These are phyloP conservation scores for Parafenestella ontariensis DNA, from an alignment of 2,329 filamentous ascomycete species.

Conservation along the genomic window DNA sequence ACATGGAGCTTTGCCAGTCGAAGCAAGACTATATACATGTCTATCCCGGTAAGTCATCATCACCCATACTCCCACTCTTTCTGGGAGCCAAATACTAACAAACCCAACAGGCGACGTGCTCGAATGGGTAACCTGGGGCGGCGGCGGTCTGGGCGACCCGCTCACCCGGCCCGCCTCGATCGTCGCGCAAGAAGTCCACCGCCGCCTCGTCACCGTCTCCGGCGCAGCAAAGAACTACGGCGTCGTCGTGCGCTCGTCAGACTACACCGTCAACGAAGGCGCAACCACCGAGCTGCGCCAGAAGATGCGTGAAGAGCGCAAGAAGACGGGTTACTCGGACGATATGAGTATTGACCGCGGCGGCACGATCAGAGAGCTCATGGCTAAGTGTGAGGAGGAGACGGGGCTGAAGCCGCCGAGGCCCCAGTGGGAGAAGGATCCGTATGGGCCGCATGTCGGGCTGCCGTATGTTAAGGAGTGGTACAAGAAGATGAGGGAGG, in stretches of 20 bases:
- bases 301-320: slow-evolving; percentile 37
- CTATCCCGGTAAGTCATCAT: slow-evolving; percentile 39
- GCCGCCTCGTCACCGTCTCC: slow-evolving; percentile 52
- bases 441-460: slow-evolving; percentile 56
- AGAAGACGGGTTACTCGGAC: slow-evolving; percentile 22
- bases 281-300: slow-evolving; percentile 48
- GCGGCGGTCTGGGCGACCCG: slow-evolving; percentile 58
- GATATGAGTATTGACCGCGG: slow-evolving; percentile 52
- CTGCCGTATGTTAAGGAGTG: slow-evolving; percentile 55
- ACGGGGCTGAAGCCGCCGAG: slow-evolving; percentile 53
- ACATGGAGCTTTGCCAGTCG: slow-evolving; percentile 49
- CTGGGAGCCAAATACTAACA: background rate
- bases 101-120: slow-evolving; percentile 52
- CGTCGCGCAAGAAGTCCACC: slow-evolving; percentile 57
- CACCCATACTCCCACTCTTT: background rate
- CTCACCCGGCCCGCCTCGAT: slow-evolving; percentile 52
- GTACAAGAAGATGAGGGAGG: slow-evolving; percentile 50
- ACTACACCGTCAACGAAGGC: slow-evolving; percentile 46
- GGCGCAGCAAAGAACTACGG: slow-evolving; percentile 56
- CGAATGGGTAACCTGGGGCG: slow-evolving; percentile 61
- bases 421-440: slow-evolving; percentile 54
- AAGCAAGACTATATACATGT: slow-evolving; percentile 59
- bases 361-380: slow-evolving; percentile 51
- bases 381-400: slow-evolving; percentile 48
- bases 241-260: slow-evolving; percentile 50